phyloP scores from a whole-genome alignment of 75 land plant species.

The Azolla pinnata region DNA sequence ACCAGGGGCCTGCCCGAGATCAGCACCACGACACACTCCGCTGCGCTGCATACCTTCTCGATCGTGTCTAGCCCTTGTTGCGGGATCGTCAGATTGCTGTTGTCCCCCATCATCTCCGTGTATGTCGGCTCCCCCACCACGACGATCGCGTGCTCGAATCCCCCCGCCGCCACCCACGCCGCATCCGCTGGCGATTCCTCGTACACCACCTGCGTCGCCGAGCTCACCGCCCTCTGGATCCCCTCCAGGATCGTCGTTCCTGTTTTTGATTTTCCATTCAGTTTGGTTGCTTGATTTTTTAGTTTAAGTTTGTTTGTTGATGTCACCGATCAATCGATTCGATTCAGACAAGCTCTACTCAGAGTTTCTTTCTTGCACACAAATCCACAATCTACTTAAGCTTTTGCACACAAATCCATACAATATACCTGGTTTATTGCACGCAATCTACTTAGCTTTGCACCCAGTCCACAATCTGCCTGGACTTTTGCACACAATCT shows the following conservation, averaged over 20 bases:
- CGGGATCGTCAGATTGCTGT: slow-evolving; percentile 53
- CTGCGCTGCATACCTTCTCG: slow-evolving; percentile 32
- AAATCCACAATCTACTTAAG: neutral
- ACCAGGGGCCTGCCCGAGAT: slow-evolving; percentile 72
- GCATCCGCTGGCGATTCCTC: slow-evolving; percentile 9
- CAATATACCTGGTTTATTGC: neutral
- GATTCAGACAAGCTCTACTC: neutral
- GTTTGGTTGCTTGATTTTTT: neutral
- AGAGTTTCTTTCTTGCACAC: no score
- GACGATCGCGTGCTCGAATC: slow-evolving; percentile 48
- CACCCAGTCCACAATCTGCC: no score
- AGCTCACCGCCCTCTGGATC: slow-evolving; percentile 22
- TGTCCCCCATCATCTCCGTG: slow-evolving; percentile 53
- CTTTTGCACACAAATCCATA: neutral
- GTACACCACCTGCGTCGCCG: slow-evolving; percentile 25
- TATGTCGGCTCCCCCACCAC: slow-evolving; percentile 63
- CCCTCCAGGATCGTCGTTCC: slow-evolving; percentile 34
- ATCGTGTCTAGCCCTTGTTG: slow-evolving; percentile 36
- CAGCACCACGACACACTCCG: slow-evolving; percentile 66
- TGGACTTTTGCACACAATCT: no score
- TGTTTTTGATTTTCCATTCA: slow-evolving; percentile 3
- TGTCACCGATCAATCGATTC: neutral
- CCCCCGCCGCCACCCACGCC: slow-evolving; percentile 13
- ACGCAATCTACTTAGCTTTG: neutral
- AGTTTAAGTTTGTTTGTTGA: neutral